Conservation (phyloP, 129 eudicot species). For the Artemisia argyi region DNA sequence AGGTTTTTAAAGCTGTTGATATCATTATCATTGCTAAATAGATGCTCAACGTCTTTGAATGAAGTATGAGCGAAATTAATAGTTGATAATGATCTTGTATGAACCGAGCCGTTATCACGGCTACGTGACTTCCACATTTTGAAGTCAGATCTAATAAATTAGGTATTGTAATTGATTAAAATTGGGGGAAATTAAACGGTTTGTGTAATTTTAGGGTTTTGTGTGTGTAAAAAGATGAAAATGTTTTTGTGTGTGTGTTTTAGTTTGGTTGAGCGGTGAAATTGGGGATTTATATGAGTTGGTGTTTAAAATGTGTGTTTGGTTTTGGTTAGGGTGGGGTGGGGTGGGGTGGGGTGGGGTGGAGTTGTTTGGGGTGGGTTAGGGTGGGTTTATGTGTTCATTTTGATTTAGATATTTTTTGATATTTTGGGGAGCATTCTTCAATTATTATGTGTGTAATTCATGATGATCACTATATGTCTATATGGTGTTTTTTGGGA, state of each 20-base stretch:
- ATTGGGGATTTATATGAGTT: not conserved
- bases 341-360: slow-evolving; percentile 8
- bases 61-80: not conserved
- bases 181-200: no score
- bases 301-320: not conserved
- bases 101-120: not conserved
- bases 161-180: no score
- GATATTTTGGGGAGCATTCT: not conserved
- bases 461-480: not conserved
- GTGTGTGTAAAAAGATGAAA: not conserved
- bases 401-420: not conserved
- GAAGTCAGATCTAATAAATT: no score
- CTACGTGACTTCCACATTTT: not conserved
- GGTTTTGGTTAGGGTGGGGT: not conserved
- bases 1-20: not conserved
- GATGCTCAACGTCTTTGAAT: slow-evolving; percentile 11
- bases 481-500: no score
- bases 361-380: no score
- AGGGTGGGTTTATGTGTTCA: not conserved
- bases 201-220: not conserved
- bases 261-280: not conserved
- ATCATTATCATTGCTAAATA: not conserved
- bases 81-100: not conserved
- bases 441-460: slow-evolving; percentile 14
- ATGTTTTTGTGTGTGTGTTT: no score